Evolutionary conservation across 768 basidiomycete species (phyloP), one percentile per base, ranked within the genome.

Genomic region (Mycena indigotica): DNA sequence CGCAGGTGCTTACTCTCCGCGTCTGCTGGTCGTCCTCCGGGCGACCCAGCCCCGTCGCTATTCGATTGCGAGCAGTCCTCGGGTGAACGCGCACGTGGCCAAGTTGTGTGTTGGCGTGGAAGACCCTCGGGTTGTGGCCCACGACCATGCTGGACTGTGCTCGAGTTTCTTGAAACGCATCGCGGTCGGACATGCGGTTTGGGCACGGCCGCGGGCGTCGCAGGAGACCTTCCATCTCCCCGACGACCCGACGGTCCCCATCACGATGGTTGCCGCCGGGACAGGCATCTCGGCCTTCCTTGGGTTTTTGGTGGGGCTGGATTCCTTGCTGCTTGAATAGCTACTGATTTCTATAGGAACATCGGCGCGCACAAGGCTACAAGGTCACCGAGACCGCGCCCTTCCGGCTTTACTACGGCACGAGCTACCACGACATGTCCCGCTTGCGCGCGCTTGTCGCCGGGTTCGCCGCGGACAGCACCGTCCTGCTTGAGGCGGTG

Each of bases 211-310:
- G 2, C 56, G 60, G 21, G 3, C 52, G n/a, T 41, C 60, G 6
- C 56, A 57, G 24, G 53, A 57, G 1, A 45, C 56, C 0, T 61
- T 61, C 56, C 60, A 61, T 57, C 52, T 61, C 2, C 60, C 60
- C 6, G 50, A 48, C 0, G 60, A 61, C 39, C 60, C 60, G 2
- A 15, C 21, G 5, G 50, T 55, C 12, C 60, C 60, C 1, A 53
- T 61, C 10, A 55, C 28, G 4, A 61, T 61, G 60, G 53, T 61
- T 30, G 60, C 52, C 4, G 52, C 60, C 2, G 60, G 60, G 0
- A 61, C 60, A 1, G 60, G 60, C 3, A 55, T 61, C 8, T 41
- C 56, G 3, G 39, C 60, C 0, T 61, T 57, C 50, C 60, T 61
- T 19, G 60, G 60, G 29, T 61, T 61, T 29, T 16, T 61, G 60